Conservation (phyloP, 441 rosid genomes). For the Syzygium malaccense region DNA sequence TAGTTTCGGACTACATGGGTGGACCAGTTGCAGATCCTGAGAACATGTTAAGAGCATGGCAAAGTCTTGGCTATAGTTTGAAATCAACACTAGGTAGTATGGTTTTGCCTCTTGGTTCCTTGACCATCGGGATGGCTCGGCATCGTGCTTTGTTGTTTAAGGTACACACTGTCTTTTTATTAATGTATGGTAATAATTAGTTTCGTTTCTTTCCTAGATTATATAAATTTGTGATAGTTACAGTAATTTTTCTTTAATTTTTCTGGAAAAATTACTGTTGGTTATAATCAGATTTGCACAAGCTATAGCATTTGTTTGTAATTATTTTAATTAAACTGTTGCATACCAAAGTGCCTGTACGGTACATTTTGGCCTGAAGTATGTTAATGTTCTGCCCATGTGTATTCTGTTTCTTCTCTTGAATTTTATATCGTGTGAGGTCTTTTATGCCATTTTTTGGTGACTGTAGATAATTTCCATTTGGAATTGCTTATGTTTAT, state of each 20-base stretch:
- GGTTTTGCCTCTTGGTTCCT: slow-evolving; percentile 96
- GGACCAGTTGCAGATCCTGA: slow-evolving; percentile 84
- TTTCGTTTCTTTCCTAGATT: not conserved
- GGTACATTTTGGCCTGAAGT: not conserved
- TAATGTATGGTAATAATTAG: not conserved
- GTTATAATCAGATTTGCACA: not conserved
- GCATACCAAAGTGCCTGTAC: not conserved
- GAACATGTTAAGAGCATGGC: slow-evolving; percentile 67
- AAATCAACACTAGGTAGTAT: slow-evolving; percentile 88
- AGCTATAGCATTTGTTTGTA: not conserved
- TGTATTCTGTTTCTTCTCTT: not conserved
- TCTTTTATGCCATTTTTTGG: not conserved
- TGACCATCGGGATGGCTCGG: slow-evolving; percentile 93
- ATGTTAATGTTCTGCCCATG: not conserved
- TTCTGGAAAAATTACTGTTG: not conserved
- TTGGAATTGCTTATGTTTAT: not conserved
- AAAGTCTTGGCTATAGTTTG: slow-evolving; percentile 68
- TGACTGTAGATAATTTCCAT: not conserved
- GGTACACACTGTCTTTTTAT: slow-evolving; percentile 27
- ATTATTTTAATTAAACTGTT: not conserved
- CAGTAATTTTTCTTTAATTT: not conserved
- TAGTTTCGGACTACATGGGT: slow-evolving; percentile 90
- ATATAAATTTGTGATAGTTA: not conserved
- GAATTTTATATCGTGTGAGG: not conserved
- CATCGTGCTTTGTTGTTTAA: slow-evolving; percentile 95